Evolutionary conservation across 176 grass and related monocot species (phyloP), one percentile per base, ranked within the genome.

Genomic region (Ensete glaucum): DNA sequence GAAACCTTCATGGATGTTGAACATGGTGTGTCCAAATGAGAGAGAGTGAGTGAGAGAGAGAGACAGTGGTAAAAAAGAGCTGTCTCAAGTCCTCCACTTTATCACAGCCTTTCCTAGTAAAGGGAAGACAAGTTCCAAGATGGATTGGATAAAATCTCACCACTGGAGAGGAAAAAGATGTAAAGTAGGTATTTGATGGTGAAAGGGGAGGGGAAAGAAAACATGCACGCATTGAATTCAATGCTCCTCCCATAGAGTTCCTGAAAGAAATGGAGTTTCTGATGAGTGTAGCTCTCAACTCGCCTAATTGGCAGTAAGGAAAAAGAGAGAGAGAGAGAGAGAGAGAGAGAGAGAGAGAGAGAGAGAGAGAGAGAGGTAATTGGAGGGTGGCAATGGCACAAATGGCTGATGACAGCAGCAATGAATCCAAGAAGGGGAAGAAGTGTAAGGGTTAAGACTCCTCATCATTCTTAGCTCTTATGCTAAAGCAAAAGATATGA

Each of bases 171-270:
- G 59, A 49, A 71, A 55, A 77, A 56, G 63, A 69, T 76, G 24
- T 62, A 52, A 78, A 76, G 72, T 79, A 72, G 73, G 71, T 69
- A 69, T 91, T 84, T 82, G 79, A 88, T 88, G 80, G 74, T 87
- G 86, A 85, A 67, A 65, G 64, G 77, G 50, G 48, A 64, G 67
- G 52, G 34, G 66, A 64, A 49, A 14, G 53, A 53, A 43, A 43
- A 43, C 34, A 43, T 4, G 34, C 3, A 43, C 4, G 87, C 93
- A 90, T 90, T 92, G 87, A 97, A 85, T 92, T 84, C 82, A 83
- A 97, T 92, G 93, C 83, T 66, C 82, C 24, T 25, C 73, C 75
- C 75, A 76, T 63, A 72, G 71, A 64, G 71, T 80, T 26, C 73
- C 83, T 59, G 62, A 72, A 80, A 53, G 64, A 62, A 72, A 56